Percentiles rank a stretch among this genome's conserved stretches.
Conservation (phyloP, 176 grass and related monocot species). For the Tuctoria greenei region DNA sequence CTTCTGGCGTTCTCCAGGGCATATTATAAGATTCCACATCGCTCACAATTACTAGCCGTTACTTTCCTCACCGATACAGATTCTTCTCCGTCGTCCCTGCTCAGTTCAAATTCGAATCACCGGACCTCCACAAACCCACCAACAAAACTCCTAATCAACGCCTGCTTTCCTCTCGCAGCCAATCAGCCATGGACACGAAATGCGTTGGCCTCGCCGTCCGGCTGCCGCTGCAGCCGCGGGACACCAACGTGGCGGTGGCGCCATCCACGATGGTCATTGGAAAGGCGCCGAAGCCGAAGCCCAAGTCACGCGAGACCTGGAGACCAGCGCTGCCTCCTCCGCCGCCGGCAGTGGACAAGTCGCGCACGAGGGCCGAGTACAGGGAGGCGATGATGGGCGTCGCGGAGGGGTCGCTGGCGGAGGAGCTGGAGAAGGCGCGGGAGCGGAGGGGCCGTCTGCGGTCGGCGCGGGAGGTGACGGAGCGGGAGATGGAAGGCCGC, state of each 20-base stretch:
- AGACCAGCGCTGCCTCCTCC: neutral
- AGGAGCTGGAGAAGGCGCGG: constrained; percentile 52
- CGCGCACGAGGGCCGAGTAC: neutral
- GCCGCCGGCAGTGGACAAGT: neutral
- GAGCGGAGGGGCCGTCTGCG: constrained; percentile 34
- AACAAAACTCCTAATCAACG: neutral
- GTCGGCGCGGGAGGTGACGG: constrained; percentile 31
- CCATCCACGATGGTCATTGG: neutral
- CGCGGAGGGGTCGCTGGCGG: constrained; percentile 43
- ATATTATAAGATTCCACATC: neutral
- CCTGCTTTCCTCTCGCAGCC: neutral
- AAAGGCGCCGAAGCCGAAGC: neutral
- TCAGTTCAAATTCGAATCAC: constrained; percentile 32
- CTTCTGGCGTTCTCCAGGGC: neutral
- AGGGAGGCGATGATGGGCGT: too few species aligned
- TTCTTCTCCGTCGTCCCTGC: neutral
- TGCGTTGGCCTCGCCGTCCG: constrained; percentile 3
- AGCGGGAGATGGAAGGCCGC: neutral
- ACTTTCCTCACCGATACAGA: neutral
- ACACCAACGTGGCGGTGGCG: constrained; percentile 42
- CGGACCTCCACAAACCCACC: neutral
- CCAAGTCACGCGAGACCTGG: neutral
- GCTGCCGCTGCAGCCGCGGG: constrained; percentile 46
- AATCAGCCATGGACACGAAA: constrained; percentile 19
- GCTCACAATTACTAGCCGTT: constrained; percentile 37